Base-by-base conservation (phyloP, 1,139 yeast genomes). In the Geotrichum restrictum region DNA sequence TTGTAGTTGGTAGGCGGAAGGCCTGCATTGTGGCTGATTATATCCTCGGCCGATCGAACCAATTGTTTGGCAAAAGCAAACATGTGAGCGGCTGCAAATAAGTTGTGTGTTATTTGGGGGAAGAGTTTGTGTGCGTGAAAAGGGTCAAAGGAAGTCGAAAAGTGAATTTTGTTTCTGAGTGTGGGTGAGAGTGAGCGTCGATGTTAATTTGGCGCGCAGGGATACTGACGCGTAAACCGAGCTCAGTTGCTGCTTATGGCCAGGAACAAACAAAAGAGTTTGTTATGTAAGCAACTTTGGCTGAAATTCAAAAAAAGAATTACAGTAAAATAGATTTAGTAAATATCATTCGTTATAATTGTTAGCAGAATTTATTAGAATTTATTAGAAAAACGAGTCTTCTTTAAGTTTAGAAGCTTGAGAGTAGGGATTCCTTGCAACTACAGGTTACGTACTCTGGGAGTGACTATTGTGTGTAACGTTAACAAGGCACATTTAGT, bases 31-130 rank as follows among this genome's bases (percentile, higher is more conserved):
- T 27, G 54, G 45, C 22, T 52, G 52, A 69, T 67, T 46, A 67
- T 64, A 21, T 67, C 71, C 62, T 88, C 96, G 44, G 91, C 76
- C 27, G 88, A 77, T 62, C 82, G 85, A 32, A 88, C 96, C 48
- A 89, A 68, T 62, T 82, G 86, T 66, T 84, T 87, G 8, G 97
- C 96, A 69, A 89, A 86, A 32, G 95, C 86, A 69, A 88, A 85
- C 97, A 88, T 88, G 40, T 14, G 34, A n/a, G n/a, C n/a, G 29
- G n/a, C 22, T 31, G 19, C 5, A 38, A 24, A 38, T n/a, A 11
- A 19, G 19, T 8, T 14, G 22, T 16, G 40, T 22, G 32, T 39
- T 16, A 7, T 8, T 10, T 11, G 29, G 43, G 29, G 43, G 3
- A 32, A 22, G 31, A 19, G 31, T 38, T 16, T 13, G 31, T n/a